Evolutionary conservation across 306 rosid species (phyloP).

Genomic region (Morella rubra): DNA sequence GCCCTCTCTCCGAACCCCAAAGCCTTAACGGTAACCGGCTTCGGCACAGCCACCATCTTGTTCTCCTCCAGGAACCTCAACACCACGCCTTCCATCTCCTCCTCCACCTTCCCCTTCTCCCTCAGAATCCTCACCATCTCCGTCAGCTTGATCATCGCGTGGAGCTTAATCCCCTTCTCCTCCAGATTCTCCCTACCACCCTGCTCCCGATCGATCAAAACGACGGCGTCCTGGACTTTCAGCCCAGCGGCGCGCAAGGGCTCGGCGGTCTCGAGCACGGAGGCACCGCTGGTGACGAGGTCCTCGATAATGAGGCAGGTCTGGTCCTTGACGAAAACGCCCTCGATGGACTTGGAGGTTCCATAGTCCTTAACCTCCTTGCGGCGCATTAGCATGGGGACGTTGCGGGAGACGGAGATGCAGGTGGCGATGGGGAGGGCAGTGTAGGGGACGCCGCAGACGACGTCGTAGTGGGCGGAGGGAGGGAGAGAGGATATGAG

Average conservation of each 20-base stretch:
- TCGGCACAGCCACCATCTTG: constrained; percentile 61
- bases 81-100: constrained; percentile 60
- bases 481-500: constrained; percentile 59
- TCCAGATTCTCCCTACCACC: constrained; percentile 86
- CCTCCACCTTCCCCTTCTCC: constrained; percentile 69
- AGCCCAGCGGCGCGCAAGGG: constrained; percentile 75
- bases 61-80: constrained; percentile 69
- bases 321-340: constrained; percentile 50
- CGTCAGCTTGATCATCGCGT: constrained; percentile 56
- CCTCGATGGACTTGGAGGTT: constrained; percentile 82
- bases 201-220: constrained; percentile 83
- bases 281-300: constrained; percentile 84
- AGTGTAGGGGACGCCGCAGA: constrained; percentile 91
- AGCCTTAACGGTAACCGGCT: constrained; percentile 44
- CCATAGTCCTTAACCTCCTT: constrained; percentile 94
- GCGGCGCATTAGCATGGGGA: constrained; percentile 92
- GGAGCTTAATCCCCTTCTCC: constrained; percentile 68
- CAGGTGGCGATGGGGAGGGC: constrained; percentile 91
- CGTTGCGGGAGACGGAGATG: constrained; percentile 46
- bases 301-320: constrained; percentile 79
- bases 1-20: constrained; percentile 69
- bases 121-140: constrained; percentile 81
- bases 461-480: constrained; percentile 54
- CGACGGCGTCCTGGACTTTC: constrained; percentile 73
- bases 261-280: constrained; percentile 73